Conservation (phyloP, 2,329 filamentous ascomycete genomes). For the Fusarium xylarioides region DNA sequence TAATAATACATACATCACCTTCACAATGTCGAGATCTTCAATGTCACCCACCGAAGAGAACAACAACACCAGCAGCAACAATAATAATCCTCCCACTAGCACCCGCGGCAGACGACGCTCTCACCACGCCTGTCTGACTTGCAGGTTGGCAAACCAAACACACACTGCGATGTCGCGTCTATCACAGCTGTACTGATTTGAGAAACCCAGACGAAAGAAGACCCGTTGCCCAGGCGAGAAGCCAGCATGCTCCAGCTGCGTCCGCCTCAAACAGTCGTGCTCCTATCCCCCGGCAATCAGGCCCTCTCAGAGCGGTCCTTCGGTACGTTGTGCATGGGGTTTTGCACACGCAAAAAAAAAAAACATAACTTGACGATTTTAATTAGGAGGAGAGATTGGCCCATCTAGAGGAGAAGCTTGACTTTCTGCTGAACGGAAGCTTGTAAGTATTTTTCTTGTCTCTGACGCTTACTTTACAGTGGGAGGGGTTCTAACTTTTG, state of each 20-base stretch:
- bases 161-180: not conserved
- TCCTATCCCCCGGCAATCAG: constrained; percentile 53
- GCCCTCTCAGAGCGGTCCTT: constrained; percentile 52
- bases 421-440: constrained; percentile 57
- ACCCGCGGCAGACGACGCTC: constrained; percentile 50
- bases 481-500: constrained; percentile 41
- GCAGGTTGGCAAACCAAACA: constrained; percentile 50
- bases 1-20: not conserved
- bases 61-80: not conserved
- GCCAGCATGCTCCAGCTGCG: constrained; percentile 60
- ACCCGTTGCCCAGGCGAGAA: constrained; percentile 62
- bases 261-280: constrained; percentile 58
- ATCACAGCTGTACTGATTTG: not conserved
- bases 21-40: constrained; percentile 24
- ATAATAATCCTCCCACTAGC: constrained; percentile 22
- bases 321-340: constrained; percentile 48
- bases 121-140: constrained; percentile 57
- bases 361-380: constrained; percentile 31
- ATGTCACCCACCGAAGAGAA: constrained; percentile 49
- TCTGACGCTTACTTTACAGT: constrained; percentile 11
- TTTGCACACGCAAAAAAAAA: not conserved
- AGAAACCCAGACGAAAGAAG: constrained; percentile 54
- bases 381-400: constrained; percentile 60
- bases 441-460: constrained; percentile 36
- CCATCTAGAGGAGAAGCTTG: constrained; percentile 61